Conservation (phyloP, 192 early-diverging fungal genomes). For the Coemansia sp. region DNA sequence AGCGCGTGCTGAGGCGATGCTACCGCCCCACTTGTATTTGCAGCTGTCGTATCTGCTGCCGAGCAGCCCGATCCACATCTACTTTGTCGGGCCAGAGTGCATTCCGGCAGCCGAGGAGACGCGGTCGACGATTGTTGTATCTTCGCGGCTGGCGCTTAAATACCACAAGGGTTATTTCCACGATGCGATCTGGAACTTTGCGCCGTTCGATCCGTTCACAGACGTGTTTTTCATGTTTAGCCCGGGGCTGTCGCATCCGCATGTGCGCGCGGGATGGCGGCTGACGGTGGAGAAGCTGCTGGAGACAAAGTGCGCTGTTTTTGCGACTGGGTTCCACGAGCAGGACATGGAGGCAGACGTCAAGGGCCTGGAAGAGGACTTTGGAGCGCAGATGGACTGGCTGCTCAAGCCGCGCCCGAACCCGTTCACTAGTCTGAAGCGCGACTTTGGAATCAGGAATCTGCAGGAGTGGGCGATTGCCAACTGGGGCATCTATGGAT, state of each 20-base stretch:
- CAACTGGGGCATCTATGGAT: conserved; percentile 80
- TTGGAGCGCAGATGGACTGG: conserved; percentile 68
- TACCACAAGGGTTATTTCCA: conserved; percentile 69
- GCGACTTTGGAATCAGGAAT: conserved; percentile 70
- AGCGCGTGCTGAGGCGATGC: conserved; percentile 70
- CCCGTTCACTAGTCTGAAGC: conserved; percentile 67
- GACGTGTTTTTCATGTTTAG: conserved; percentile 80
- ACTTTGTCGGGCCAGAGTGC: conserved; percentile 78
- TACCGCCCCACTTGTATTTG: conserved; percentile 74
- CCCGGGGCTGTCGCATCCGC: conserved; percentile 68
- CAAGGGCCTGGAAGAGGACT: conserved; percentile 57
- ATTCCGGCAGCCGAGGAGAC: conserved; percentile 58
- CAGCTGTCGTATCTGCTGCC: conserved; percentile 75
- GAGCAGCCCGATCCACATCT: conserved; percentile 69
- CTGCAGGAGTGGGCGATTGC: conserved; percentile 68
- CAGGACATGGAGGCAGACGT: conserved; percentile 66
- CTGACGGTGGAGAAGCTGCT: conserved; percentile 65
- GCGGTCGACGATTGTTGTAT: conserved; percentile 51
- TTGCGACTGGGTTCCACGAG: conserved; percentile 75
- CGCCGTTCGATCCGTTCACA: conserved; percentile 75
- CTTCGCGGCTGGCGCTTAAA: conserved; percentile 63
- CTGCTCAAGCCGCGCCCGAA: conserved; percentile 68
- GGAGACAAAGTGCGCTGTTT: conserved; percentile 76
- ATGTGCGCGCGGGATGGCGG: conserved; percentile 63
- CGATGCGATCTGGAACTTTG: conserved; percentile 58